These are phyloP conservation scores for Durusdinium trenchii DNA, from an alignment of 73 alveolate species.

Conservation along the genomic window DNA sequence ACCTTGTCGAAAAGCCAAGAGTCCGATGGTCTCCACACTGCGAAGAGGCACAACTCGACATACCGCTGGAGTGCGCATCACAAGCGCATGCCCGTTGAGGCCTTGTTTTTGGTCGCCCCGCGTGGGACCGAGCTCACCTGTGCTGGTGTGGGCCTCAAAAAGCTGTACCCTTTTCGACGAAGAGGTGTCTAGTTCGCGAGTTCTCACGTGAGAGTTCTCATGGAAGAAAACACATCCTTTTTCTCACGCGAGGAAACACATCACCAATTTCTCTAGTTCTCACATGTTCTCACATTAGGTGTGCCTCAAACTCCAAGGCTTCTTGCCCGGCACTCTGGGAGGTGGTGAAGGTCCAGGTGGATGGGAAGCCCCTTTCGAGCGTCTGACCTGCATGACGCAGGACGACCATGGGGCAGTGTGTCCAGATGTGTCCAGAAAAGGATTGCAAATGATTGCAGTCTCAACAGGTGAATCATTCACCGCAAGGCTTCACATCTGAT, in stretches of 20 bases:
- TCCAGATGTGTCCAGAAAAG: too few relatives aligned
- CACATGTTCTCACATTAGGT: not conserved
- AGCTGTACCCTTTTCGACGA: too few relatives aligned
- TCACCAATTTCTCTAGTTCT: not conserved
- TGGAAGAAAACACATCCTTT: not conserved
- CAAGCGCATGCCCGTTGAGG: not conserved
- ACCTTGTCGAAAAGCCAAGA: not conserved
- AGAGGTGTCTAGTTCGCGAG: not conserved
- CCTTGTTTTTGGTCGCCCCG: slow-evolving; percentile 49
- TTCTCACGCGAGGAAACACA: not conserved
- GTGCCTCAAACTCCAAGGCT: not conserved
- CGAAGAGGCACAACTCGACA: not conserved
- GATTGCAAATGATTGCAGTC: too few relatives aligned
- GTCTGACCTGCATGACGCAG: slow-evolving; percentile 69
- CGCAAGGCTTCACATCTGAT: too few relatives aligned
- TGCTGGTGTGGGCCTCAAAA: not conserved
- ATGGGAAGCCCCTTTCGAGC: slow-evolving; percentile 56
- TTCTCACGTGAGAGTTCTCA: not conserved
- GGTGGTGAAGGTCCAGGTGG: slow-evolving; percentile 64
- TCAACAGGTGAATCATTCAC: too few relatives aligned
- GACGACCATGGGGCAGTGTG: too few relatives aligned
- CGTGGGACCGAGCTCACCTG: slow-evolving; percentile 63
- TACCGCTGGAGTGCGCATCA: not conserved
- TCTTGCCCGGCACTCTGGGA: slow-evolving; percentile 52
- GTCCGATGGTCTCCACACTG: not conserved